Conservation (phyloP, 768 basidiomycete species). For the Lentinula lateritia region DNA sequence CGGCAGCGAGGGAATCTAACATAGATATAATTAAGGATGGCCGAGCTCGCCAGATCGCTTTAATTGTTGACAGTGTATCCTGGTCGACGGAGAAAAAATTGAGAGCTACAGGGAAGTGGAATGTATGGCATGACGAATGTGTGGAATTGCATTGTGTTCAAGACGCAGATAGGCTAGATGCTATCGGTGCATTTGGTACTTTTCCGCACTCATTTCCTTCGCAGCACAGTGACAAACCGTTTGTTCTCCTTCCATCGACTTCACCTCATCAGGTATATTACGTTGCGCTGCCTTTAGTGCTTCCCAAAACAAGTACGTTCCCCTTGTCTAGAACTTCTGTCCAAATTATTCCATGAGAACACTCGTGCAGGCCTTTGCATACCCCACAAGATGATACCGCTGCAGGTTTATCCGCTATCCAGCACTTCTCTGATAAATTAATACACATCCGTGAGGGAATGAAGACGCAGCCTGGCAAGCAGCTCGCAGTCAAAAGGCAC, state of each 20-base stretch:
- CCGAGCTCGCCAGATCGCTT: constrained; percentile 48
- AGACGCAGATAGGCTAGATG: constrained; percentile 75
- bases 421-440: constrained; percentile 86
- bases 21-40: constrained; percentile 58
- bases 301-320: constrained; percentile 40
- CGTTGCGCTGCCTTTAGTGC: constrained; percentile 65
- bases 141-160: constrained; percentile 78
- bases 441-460: constrained; percentile 66
- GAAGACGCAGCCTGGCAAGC: constrained; percentile 70
- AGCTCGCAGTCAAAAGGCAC: constrained; percentile 68
- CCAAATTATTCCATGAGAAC: neutral
- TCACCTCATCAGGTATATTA: constrained; percentile 43
- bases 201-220: constrained; percentile 18
- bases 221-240: constrained; percentile 10
- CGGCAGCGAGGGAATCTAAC: constrained; percentile 33
- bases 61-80: constrained; percentile 73
- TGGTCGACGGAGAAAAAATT: constrained; percentile 82
- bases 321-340: neutral
- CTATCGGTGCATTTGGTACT: constrained; percentile 78
- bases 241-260: neutral
- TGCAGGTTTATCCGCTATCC: constrained; percentile 49
- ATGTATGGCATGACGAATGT: constrained; percentile 65
- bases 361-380: constrained; percentile 32
- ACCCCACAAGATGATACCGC: constrained; percentile 43
- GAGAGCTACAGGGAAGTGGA: constrained; percentile 47